These are phyloP conservation scores for Syzygium oleosum DNA, from an alignment of 345 rosid genomes.

Conservation along the genomic window DNA sequence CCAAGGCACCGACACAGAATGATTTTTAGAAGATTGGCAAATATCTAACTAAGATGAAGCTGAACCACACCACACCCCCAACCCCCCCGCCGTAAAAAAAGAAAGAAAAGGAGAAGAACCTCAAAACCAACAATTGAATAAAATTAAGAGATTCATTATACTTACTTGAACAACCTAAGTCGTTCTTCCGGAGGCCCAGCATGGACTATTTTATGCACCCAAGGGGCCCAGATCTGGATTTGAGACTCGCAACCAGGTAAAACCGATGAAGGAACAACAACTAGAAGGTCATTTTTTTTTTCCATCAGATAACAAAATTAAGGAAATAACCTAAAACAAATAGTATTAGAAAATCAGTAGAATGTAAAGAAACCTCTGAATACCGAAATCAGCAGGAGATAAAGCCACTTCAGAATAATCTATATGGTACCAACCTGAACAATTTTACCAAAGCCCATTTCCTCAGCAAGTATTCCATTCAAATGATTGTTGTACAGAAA, in stretches of 20 bases:
- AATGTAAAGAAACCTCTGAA: neutral
- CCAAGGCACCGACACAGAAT: neutral
- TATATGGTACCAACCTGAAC: conserved; percentile 53
- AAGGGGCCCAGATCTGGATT: conserved; percentile 81
- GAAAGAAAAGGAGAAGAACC: too few relatives aligned
- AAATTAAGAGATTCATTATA: neutral
- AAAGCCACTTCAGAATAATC: neutral
- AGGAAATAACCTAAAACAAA: conserved; percentile 53
- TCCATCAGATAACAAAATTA: conserved; percentile 87
- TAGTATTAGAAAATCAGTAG: neutral
- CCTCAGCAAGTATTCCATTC: conserved; percentile 95
- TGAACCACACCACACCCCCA: neutral
- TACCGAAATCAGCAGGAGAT: neutral
- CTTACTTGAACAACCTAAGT: conserved; percentile 80
- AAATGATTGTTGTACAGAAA: conserved; percentile 80
- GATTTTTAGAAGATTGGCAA: neutral
- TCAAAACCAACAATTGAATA: neutral
- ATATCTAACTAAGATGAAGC: neutral
- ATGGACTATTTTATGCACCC: conserved; percentile 62
- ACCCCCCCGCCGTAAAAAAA: too few relatives aligned
- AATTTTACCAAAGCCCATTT: conserved; percentile 98
- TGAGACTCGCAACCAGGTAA: conserved; percentile 85
- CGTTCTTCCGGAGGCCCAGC: conserved; percentile 89
- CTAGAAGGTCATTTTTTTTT: conserved; percentile 73
- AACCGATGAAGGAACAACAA: conserved; percentile 89